Conservation (phyloP, 805 yeast genomes). For the Tetrapisispora fleetii region DNA sequence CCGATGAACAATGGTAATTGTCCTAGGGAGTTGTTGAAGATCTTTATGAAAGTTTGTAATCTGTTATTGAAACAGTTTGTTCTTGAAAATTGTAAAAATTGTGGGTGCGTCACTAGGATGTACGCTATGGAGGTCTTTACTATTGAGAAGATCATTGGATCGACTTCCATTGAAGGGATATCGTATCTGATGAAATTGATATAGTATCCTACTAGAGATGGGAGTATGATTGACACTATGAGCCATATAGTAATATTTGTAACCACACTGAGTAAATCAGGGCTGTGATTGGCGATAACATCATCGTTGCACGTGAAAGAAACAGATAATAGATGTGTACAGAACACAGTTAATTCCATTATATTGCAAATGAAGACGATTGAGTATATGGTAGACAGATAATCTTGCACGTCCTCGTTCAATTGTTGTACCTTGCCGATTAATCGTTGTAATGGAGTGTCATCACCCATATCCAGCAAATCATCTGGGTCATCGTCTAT, state of each 20-base stretch:
- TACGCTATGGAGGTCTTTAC: slow-evolving; percentile 17
- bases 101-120: not conserved
- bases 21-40: slow-evolving; percentile 10
- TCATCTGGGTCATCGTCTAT: slow-evolving; percentile 11
- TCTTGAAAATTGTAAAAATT: not conserved
- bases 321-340: not conserved
- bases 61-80: not conserved
- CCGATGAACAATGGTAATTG: slow-evolving; percentile 18
- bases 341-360: slow-evolving; percentile 14
- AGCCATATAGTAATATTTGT: slow-evolving; percentile 12
- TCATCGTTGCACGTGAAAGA: slow-evolving; percentile 3
- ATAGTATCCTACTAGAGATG: slow-evolving; percentile 19
- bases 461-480: slow-evolving; percentile 6
- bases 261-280: not conserved
- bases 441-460: not conserved
- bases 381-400: slow-evolving; percentile 18
- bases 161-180: slow-evolving; percentile 16
- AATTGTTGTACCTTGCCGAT: slow-evolving; percentile 5
- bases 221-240: slow-evolving; percentile 9
- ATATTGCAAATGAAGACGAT: slow-evolving; percentile 11
- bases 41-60: not conserved
- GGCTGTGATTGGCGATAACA: not conserved
- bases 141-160: slow-evolving; percentile 25
- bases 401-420: slow-evolving; percentile 20
- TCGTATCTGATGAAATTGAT: slow-evolving; percentile 26